Evolutionary conservation across 805 yeast species (phyloP).

Genomic region (Starmera pachycereana): DNA sequence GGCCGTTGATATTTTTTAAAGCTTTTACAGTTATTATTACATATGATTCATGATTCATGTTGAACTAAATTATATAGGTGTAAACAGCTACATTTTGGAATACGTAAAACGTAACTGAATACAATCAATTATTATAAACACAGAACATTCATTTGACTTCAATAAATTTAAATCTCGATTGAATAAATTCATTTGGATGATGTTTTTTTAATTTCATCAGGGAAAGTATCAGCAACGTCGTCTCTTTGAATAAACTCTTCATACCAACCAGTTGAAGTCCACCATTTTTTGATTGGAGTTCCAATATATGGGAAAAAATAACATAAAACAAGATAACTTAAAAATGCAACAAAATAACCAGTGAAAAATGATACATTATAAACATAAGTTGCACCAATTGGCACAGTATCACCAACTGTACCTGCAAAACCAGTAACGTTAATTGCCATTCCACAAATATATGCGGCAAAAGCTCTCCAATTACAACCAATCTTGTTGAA

Average conservation of each 20-base stretch:
- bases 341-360: slow-evolving; percentile 55
- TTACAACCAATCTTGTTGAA: slow-evolving; percentile 57
- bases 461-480: slow-evolving; percentile 80
- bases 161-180: slow-evolving; percentile 12
- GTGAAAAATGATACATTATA: slow-evolving; percentile 69
- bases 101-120: too few relatives aligned
- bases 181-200: neutral
- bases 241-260: slow-evolving; percentile 58
- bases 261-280: slow-evolving; percentile 45
- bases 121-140: too few relatives aligned
- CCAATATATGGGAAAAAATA: slow-evolving; percentile 43
- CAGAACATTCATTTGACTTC: neutral
- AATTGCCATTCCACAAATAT: slow-evolving; percentile 70
- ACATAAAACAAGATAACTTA: slow-evolving; percentile 44
- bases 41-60: too few relatives aligned
- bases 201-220: slow-evolving; percentile 17
- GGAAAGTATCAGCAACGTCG: slow-evolving; percentile 55
- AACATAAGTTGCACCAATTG: slow-evolving; percentile 65
- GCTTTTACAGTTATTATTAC: too few relatives aligned
- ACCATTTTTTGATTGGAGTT: slow-evolving; percentile 26
- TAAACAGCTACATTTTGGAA: too few relatives aligned
- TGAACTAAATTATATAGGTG: too few relatives aligned
- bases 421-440: slow-evolving; percentile 85
- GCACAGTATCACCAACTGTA: slow-evolving; percentile 69
- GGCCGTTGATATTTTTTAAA: too few relatives aligned